phyloP scores from a whole-genome alignment of 345 rosid genomes.

The Punica granatum region DNA sequence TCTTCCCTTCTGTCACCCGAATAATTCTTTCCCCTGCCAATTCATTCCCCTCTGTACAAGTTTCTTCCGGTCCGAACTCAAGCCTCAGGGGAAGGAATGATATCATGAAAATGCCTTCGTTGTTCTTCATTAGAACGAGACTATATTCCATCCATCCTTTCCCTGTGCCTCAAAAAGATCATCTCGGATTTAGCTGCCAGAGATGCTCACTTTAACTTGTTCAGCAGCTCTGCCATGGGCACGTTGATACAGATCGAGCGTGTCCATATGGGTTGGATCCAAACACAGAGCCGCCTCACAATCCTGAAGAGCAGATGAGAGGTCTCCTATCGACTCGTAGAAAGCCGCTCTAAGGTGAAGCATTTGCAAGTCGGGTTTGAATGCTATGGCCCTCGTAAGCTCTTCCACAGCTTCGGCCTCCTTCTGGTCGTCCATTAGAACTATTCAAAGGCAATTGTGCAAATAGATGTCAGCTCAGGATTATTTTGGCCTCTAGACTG shows the following conservation, averaged over 20 bases:
- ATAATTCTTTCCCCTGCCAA: too few species aligned
- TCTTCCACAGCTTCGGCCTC: conserved; percentile 81
- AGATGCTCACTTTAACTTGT: conserved; percentile 22
- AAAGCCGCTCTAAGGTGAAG: conserved; percentile 97
- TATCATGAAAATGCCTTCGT: neutral
- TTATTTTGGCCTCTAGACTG: neutral
- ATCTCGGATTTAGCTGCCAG: neutral
- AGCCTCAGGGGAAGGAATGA: neutral
- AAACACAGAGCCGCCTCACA: conserved; percentile 92
- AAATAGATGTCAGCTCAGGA: conserved; percentile 13
- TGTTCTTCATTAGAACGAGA: neutral
- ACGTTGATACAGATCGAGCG: conserved; percentile 62
- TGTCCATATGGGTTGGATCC: conserved; percentile 71
- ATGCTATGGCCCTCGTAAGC: conserved; percentile 77
- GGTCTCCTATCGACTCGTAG: conserved; percentile 68
- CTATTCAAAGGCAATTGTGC: conserved; percentile 24
- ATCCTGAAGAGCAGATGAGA: conserved; percentile 52
- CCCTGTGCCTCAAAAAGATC: neutral
- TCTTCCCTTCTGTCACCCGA: neutral
- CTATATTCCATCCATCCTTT: neutral
- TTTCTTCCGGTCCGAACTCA: neutral
- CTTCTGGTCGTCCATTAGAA: conserved; percentile 87
- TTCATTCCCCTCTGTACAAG: neutral
- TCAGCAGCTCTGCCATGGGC: conserved; percentile 37
- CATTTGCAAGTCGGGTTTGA: conserved; percentile 83